These are phyloP conservation scores for Telopea speciosissima DNA, from an alignment of 177 flowering plant genomes.

Conservation along the genomic window DNA sequence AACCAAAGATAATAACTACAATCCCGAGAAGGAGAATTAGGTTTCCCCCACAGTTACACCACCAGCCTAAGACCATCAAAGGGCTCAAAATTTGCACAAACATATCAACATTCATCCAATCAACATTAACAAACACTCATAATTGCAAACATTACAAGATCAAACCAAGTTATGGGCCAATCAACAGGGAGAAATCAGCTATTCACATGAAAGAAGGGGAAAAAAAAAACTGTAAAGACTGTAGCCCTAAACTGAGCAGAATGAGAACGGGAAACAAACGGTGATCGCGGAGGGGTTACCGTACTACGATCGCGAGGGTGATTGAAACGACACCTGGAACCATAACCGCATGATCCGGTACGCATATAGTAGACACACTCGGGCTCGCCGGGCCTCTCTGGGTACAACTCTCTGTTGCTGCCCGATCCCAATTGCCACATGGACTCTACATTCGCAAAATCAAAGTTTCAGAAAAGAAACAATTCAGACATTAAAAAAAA, in stretches of 20 bases:
- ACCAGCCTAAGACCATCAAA: not conserved
- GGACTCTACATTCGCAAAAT: slow-evolving; percentile 44
- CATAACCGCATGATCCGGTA: slow-evolving; percentile 77
- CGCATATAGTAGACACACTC: slow-evolving; percentile 71
- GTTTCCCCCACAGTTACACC: not conserved
- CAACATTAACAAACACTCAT: not conserved
- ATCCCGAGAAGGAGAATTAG: not conserved
- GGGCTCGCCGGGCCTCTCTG: slow-evolving; percentile 64
- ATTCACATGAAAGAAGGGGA: not conserved
- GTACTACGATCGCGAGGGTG: slow-evolving; percentile 71
- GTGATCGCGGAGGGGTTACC: slow-evolving; percentile 31
- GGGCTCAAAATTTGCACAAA: not conserved
- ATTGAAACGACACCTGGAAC: slow-evolving; percentile 66
- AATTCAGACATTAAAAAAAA: slow-evolving; percentile 4
- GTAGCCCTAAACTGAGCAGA: not conserved
- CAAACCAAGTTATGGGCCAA: not conserved
- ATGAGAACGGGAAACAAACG: not conserved
- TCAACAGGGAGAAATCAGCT: not conserved
- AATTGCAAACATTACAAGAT: slow-evolving; percentile 3
- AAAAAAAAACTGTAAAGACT: not conserved
- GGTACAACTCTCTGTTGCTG: slow-evolving; percentile 43
- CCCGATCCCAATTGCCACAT: slow-evolving; percentile 60
- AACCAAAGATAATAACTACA: not conserved
- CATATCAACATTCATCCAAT: not conserved
- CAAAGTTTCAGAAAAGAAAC: slow-evolving; percentile 4